phyloP scores from a whole-genome alignment of 2,329 filamentous ascomycete genomes.

The Phoma herbarum region DNA sequence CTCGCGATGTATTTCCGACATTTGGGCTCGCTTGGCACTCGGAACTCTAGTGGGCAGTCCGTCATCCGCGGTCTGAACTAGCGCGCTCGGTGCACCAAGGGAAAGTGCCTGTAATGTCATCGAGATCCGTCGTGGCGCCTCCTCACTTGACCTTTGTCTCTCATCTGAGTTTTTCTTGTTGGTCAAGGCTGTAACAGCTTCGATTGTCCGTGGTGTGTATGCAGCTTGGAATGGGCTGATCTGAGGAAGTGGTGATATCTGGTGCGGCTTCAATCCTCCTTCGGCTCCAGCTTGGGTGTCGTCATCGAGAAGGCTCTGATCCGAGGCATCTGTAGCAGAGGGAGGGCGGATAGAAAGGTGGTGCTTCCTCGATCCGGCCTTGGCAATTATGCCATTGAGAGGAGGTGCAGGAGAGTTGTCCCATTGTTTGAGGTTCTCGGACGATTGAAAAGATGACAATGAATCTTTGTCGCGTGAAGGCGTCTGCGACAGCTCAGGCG shows the following conservation, averaged over 20 bases:
- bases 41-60: conserved; percentile 21
- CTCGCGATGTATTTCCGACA: conserved; percentile 44
- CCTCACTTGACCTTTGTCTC: conserved; percentile 36
- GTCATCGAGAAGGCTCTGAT: conserved; percentile 19
- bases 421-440: conserved; percentile 33
- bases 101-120: conserved; percentile 34
- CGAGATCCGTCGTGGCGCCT: conserved; percentile 37
- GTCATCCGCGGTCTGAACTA: conserved; percentile 10
- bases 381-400: conserved; percentile 18
- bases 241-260: conserved; percentile 24
- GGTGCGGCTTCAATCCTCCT: conserved; percentile 16
- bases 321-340: conserved; percentile 18
- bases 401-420: conserved; percentile 23
- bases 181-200: conserved; percentile 22
- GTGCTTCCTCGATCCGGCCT: conserved; percentile 20
- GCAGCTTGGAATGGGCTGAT: conserved; percentile 29
- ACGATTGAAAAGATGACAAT: conserved; percentile 37
- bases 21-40: conserved; percentile 29
- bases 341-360: conserved; percentile 26
- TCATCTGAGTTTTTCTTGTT: conserved; percentile 25
- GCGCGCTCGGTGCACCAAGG: conserved; percentile 26
- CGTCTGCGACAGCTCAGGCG: conserved; percentile 38
- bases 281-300: conserved; percentile 19
- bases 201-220: conserved; percentile 26
- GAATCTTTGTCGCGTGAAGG: conserved; percentile 41